These are phyloP conservation scores for Ocimum tenuiflorum DNA, from an alignment of 257 asterid species.

Conservation along the genomic window DNA sequence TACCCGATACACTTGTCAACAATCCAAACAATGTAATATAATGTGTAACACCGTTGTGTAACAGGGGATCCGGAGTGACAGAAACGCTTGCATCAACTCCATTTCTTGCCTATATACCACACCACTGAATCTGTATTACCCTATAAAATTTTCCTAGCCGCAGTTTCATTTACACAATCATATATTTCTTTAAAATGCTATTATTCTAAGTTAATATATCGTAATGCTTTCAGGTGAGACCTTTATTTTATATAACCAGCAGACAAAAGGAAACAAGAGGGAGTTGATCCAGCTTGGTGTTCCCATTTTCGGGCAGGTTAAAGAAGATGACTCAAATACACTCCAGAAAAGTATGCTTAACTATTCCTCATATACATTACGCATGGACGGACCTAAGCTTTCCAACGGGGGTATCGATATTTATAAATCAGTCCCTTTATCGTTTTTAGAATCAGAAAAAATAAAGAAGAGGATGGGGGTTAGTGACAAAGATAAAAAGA, in stretches of 20 bases:
- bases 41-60: no score
- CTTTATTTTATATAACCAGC: constrained; percentile 82
- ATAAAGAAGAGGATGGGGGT: no score
- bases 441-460: no score
- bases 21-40: no score
- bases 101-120: neutral
- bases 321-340: constrained; percentile 43
- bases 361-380: neutral
- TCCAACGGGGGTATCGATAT: neutral
- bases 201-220: constrained; percentile 9
- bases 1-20: no score
- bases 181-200: neutral
- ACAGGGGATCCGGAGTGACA: no score
- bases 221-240: constrained; percentile 66
- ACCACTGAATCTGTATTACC: constrained; percentile 11
- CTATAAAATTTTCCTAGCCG: neutral
- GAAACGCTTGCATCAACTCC: constrained; percentile 10
- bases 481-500: no score
- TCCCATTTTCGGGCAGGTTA: constrained; percentile 72
- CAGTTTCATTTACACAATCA: constrained; percentile 2
- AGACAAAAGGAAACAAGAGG: constrained; percentile 81
- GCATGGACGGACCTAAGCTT: neutral
- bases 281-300: constrained; percentile 93
- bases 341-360: constrained; percentile 44
- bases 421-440: no score